A percentile compares a stretch with the other conserved stretches of the same genome.
Conservation (phyloP, 768 basidiomycete species). For the Trametopsis cervina region DNA sequence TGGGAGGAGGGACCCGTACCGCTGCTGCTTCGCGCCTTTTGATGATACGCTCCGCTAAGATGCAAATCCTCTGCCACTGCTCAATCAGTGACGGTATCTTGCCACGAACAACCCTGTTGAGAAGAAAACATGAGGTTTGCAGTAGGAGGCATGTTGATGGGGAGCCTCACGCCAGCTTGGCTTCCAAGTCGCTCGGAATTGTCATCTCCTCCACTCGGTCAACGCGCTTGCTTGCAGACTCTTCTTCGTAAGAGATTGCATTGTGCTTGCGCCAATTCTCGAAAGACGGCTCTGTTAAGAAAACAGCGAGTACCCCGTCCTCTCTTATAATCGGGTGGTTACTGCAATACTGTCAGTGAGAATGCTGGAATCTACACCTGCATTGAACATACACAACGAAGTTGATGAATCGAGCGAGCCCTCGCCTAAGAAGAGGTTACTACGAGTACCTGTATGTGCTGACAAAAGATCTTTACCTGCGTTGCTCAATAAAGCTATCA, state of each 20-base stretch:
- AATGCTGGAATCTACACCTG: constrained; percentile 3
- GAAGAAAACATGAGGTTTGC: not conserved
- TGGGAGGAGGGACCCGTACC: constrained; percentile 61
- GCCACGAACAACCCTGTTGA: constrained; percentile 59
- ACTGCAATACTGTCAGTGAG: constrained; percentile 26
- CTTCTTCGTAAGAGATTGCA: constrained; percentile 77
- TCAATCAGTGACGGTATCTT: constrained; percentile 76
- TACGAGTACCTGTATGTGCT: too few species aligned
- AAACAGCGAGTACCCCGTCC: constrained; percentile 75
- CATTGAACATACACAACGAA: constrained; percentile 58
- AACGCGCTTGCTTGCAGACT: constrained; percentile 71
- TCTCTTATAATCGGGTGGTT: constrained; percentile 92
- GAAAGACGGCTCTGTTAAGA: constrained; percentile 78
- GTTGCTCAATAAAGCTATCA: constrained; percentile 84
- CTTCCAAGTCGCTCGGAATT: constrained; percentile 88
- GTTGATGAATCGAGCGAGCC: constrained; percentile 71
- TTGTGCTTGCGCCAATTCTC: constrained; percentile 84
- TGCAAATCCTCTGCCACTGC: constrained; percentile 87
- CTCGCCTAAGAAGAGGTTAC: constrained; percentile 62
- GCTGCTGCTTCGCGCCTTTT: constrained; percentile 89
- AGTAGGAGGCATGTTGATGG: constrained; percentile 1
- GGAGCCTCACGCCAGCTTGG: constrained; percentile 65
- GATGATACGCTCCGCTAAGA: constrained; percentile 80
- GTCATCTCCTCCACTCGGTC: constrained; percentile 85
- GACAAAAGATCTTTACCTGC: constrained; percentile 68